Evolutionary conservation across 2,329 filamentous ascomycete genomes (phyloP), one percentile per base, ranked within the genome.

Genomic region (Penicillium sp.): DNA sequence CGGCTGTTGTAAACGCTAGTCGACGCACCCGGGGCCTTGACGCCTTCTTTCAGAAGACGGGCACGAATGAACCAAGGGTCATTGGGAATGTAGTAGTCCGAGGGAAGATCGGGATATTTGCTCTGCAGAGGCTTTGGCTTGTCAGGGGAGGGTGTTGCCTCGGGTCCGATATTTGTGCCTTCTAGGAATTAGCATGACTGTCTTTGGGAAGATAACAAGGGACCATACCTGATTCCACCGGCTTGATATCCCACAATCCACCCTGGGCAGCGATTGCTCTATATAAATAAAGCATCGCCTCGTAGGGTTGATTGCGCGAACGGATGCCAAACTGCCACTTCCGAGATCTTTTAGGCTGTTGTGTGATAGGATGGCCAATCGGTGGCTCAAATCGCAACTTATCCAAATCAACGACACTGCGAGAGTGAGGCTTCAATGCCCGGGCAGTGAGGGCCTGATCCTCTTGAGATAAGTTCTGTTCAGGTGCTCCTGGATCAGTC

Each of bases 241-340:
- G 72, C 30, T 79, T 75, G 11, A 82, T 76, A 62, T 95, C 85
- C 87, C 95, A 97, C 44, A 91, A 86, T 11, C 92, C 94, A 28
- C 90, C 92, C 65, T 96, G 86, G 60, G 92, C 92, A 54, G 86
- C 80, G 39, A 99, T 77, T 0, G 94, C 92, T 69, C 92, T 91
- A 78, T 96, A 96, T 50, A 99, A 94, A 65, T 92, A 96, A 24
- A 95, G 78, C 71, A 99, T 88, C 0, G 94, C 94, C 70, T 99
- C 94, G 64, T 92, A 90, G 0, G 94, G 94, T 50, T 90, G 88
- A 66, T 97, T 99, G 44, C 94, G 85, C 41, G 90, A 96, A 33
- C 94, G 84, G 55, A 99, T 99, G 50, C 94, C 94, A 68, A 99
- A 99, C 69, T 99, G 94, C 94, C 94, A 99, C 60, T 92, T 90